Conservation (phyloP, 768 basidiomycete genomes). For the Astraeus odoratus region DNA sequence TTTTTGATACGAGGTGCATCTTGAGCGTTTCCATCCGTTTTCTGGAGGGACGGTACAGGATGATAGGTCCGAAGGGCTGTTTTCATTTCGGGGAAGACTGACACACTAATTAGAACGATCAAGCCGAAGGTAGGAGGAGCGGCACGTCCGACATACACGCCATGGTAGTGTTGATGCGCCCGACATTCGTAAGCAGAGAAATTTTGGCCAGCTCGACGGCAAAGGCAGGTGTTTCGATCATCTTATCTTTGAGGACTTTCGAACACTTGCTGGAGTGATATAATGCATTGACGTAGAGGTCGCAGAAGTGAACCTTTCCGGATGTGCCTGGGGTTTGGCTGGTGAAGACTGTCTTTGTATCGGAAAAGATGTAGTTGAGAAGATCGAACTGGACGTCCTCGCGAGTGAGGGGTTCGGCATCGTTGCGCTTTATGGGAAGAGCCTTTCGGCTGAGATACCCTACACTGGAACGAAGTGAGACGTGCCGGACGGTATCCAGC, state of each 20-base stretch:
- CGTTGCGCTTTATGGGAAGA: constrained; percentile 73
- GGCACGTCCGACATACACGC: constrained; percentile 49
- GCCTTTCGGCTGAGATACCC: constrained; percentile 57
- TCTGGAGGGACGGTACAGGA: constrained; percentile 81
- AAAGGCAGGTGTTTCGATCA: constrained; percentile 75
- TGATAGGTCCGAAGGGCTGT: constrained; percentile 86
- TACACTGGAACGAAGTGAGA: constrained; percentile 27
- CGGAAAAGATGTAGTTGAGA: constrained; percentile 70
- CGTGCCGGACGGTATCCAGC: neutral
- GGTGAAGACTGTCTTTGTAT: constrained; percentile 64
- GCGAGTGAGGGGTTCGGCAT: constrained; percentile 77
- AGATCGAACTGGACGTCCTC: constrained; percentile 86
- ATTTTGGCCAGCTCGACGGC: constrained; percentile 78
- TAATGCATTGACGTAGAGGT: constrained; percentile 78
- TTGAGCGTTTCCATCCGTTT: constrained; percentile 81
- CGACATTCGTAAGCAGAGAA: constrained; percentile 80
- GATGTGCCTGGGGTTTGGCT: constrained; percentile 45
- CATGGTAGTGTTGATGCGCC: constrained; percentile 89
- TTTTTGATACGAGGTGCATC: constrained; percentile 92
- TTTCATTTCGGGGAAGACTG: constrained; percentile 92
- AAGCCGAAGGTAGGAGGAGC: constrained; percentile 5
- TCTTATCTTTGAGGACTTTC: constrained; percentile 83
- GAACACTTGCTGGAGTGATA: constrained; percentile 80
- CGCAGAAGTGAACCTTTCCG: constrained; percentile 63
- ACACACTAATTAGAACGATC: constrained; percentile 14